phyloP scores from a whole-genome alignment of 306 rosid genomes.

The Lathyrus sativus region DNA sequence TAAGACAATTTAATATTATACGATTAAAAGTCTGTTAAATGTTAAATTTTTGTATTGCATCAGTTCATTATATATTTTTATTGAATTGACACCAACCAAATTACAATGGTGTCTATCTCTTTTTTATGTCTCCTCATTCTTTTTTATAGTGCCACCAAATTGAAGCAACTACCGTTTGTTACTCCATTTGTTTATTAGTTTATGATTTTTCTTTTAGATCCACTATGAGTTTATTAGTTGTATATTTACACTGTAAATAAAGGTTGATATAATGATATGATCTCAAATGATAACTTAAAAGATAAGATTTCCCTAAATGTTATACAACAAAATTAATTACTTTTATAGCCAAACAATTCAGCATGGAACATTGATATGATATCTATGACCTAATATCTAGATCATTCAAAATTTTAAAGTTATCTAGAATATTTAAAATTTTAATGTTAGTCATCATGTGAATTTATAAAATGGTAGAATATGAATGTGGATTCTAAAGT shows the following conservation, averaged over 20 bases:
- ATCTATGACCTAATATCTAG: no score
- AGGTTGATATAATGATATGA: not conserved
- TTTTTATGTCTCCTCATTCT: slow-evolving; percentile 2
- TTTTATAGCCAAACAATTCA: not conserved
- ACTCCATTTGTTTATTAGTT: not conserved
- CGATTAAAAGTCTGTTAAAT: no score
- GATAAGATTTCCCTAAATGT: not conserved
- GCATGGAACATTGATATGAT: not conserved
- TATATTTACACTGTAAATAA: not conserved
- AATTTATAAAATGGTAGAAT: no score
- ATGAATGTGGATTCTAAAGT: no score
- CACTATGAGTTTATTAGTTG: not conserved
- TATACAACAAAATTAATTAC: not conserved
- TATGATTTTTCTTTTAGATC: not conserved
- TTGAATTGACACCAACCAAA: no score
- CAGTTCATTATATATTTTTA: no score
- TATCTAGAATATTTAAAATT: no score
- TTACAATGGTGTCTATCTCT: not conserved
- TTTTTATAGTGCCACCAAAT: slow-evolving; percentile 25
- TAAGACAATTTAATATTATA: no score
- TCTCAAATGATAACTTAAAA: not conserved
- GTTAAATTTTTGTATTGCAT: no score
- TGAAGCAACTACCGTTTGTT: slow-evolving; percentile 32
- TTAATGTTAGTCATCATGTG: no score
- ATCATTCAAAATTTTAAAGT: no score